Evolutionary conservation across 441 rosid species (phyloP).

Genomic region (Aquilaria agallochum): DNA sequence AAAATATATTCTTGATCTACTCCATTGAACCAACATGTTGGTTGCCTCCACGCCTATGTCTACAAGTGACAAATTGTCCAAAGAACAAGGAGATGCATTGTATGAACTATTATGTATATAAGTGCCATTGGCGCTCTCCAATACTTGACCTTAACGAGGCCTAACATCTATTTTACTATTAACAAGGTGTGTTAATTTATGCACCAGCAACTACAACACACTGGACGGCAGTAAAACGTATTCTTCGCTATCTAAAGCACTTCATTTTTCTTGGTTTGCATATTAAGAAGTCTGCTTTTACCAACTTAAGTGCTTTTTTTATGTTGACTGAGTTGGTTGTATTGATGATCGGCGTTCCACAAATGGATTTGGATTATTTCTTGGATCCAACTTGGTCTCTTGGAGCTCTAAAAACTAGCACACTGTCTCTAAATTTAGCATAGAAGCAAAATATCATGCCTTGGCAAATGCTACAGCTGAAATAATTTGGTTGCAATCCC

Average conservation of each 20-base stretch:
- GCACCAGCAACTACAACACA: too few species aligned
- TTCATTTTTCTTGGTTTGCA: not conserved
- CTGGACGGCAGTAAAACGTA: not conserved
- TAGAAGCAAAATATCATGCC: not conserved
- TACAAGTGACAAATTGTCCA: too few species aligned
- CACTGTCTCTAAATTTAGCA: not conserved
- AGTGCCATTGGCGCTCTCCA: too few species aligned
- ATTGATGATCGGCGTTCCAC: not conserved
- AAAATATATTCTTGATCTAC: too few species aligned
- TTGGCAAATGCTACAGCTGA: not conserved
- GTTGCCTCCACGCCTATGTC: too few species aligned
- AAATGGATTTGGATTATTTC: not conserved
- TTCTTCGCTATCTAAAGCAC: not conserved
- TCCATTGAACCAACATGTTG: too few species aligned
- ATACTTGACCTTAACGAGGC: not conserved
- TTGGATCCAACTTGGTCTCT: not conserved
- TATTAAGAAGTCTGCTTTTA: too few species aligned
- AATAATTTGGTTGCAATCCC: not conserved
- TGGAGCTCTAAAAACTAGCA: not conserved
- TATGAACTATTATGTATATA: too few species aligned
- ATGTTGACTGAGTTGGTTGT: not conserved
- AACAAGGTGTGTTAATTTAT: too few species aligned
- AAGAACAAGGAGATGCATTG: too few species aligned
- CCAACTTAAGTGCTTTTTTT: too few species aligned
- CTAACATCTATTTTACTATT: not conserved